phyloP scores from a whole-genome alignment of 768 basidiomycete species.

The Podaxis carcinomalis region DNA sequence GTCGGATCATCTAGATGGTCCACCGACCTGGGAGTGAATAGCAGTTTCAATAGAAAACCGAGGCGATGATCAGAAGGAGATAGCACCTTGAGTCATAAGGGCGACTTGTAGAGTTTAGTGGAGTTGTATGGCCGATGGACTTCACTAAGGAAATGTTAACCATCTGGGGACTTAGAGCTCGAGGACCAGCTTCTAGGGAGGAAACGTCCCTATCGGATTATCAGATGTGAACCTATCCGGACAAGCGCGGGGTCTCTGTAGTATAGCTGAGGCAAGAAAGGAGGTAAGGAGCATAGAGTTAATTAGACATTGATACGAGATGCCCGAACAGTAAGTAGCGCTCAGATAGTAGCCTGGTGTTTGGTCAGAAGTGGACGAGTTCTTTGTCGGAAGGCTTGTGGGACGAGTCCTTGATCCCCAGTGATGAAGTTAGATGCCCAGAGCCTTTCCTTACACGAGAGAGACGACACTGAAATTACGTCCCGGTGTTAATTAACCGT shows the following conservation, averaged over 20 bases:
- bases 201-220: conserved; percentile 1
- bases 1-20: conserved; percentile 2
- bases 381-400: not conserved
- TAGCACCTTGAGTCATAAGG: not conserved
- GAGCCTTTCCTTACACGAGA: not conserved
- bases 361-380: not conserved
- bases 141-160: conserved; percentile 1
- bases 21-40: not conserved
- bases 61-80: conserved; percentile 3
- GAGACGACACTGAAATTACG: not conserved
- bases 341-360: not conserved
- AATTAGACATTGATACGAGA: not conserved
- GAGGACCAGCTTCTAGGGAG: conserved; percentile 5
- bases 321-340: not conserved
- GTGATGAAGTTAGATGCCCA: not conserved
- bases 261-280: not conserved
- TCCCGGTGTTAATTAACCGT: not conserved
- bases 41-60: not conserved
- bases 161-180: conserved; percentile 1
- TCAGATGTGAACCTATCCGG: not conserved
- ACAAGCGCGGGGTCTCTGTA: not conserved
- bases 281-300: not conserved
- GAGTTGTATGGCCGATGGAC: conserved; percentile 5
- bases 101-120: conserved; percentile 2
- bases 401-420: not conserved